Evolutionary conservation across 306 rosid genomes (phyloP), one percentile per base, ranked within the genome.

Genomic region (Trifolium repens): DNA sequence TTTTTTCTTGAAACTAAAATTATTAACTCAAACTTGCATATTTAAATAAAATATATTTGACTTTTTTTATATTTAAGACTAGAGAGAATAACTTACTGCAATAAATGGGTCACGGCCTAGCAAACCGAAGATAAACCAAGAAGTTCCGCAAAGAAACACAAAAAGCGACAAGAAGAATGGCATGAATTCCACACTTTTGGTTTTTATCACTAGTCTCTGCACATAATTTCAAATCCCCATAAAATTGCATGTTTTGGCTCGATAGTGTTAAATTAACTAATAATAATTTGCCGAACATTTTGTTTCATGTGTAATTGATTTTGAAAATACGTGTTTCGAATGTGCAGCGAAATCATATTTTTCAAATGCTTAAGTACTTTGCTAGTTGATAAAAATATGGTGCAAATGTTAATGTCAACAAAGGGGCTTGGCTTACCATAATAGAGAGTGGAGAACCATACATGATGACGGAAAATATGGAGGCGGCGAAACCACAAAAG

Each of bases 141-240:
- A 94, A 17, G 93, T 92, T 35, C 96, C 99, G 13, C 97, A 92
- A 50, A 94, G 85, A 82, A 94, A 92, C 77, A 88, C 91, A 61
- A 94, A 94, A 24, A 94, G 77, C 0, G 97, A 92, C 75, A 94
- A 66, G 85, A 90, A 94, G 74, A 92, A 94, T 4, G 99, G 96
- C 97, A 94, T 94, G 78, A 86, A 94, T 77, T 94, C 99, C 65
- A 91, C 96, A 16, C 97, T 94, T 81, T 88, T 94, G 0, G 90
- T 92, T 62, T 46, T 89, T 9, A 94, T 77, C 84, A 94, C 99
- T 8, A 85, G 78, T 84, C 90, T 94, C 99, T 94, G 90, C 89
- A 85, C 50, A 50, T 37, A 1, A 13, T 50, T 47, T 67, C 26
- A 57, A 52, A 58, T 57, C 26, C 63, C 30, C 13, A 42, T 32